Evolutionary conservation across 2,329 filamentous ascomycete species (phyloP).

Genomic region (Trichoderma koningii): DNA sequence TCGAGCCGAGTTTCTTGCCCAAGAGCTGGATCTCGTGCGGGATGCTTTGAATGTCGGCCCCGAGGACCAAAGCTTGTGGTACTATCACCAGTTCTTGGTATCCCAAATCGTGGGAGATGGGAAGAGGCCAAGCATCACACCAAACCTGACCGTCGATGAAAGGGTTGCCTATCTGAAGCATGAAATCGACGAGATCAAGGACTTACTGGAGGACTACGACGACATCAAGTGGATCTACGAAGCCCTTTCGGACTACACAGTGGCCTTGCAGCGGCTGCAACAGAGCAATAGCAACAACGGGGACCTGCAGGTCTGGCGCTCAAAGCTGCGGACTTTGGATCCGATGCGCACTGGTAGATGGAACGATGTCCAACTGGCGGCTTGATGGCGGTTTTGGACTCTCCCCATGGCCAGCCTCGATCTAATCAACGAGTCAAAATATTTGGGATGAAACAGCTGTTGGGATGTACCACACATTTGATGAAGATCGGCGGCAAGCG

Average conservation of each 20-base stretch:
- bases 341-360: slow-evolving; percentile 74
- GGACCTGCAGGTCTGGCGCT: slow-evolving; percentile 61
- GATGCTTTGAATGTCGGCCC: slow-evolving; percentile 84
- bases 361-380: slow-evolving; percentile 52
- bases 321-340: slow-evolving; percentile 68
- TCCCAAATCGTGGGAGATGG: slow-evolving; percentile 53
- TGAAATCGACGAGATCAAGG: slow-evolving; percentile 74
- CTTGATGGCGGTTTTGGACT: neutral
- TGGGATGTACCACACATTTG: neutral
- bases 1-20: slow-evolving; percentile 69
- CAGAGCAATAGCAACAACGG: slow-evolving; percentile 48
- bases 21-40: slow-evolving; percentile 76
- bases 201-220: slow-evolving; percentile 61
- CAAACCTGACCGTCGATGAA: slow-evolving; percentile 56
- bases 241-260: slow-evolving; percentile 73
- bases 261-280: slow-evolving; percentile 58
- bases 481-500: slow-evolving; percentile 2
- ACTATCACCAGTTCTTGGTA: slow-evolving; percentile 90
- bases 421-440: too few relatives aligned
- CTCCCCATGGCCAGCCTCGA: too few relatives aligned
- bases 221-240: slow-evolving; percentile 84
- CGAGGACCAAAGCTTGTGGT: slow-evolving; percentile 95
- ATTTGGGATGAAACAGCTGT: neutral
- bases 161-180: slow-evolving; percentile 65
- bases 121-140: slow-evolving; percentile 47